A percentile compares a stretch with the other conserved stretches of the same genome.
These are phyloP conservation scores for Wickerhamomyces mucosus DNA, from an alignment of 805 yeast genomes.

Conservation along the genomic window DNA sequence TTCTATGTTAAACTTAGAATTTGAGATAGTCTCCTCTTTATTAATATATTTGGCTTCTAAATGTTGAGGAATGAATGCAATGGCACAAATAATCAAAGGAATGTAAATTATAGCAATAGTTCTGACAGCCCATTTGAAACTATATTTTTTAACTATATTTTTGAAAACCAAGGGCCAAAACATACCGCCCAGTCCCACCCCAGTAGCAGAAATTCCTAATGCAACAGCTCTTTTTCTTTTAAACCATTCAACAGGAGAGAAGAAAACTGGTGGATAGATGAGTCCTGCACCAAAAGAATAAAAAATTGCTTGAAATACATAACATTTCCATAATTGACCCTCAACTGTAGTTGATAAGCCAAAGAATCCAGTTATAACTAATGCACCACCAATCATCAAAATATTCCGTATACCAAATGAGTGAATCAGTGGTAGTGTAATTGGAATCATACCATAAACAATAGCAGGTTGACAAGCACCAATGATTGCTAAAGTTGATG, in stretches of 20 bases:
- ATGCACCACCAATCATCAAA: conserved; percentile 6
- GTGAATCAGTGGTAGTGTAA: conserved; percentile 11
- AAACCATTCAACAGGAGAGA: conserved; percentile 64
- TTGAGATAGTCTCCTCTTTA: conserved; percentile 10
- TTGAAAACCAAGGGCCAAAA: conserved; percentile 21
- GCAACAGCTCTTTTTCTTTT: conserved; percentile 48
- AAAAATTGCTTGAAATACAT: conserved; percentile 17
- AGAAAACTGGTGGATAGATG: conserved; percentile 46
- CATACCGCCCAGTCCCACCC: conserved; percentile 47
- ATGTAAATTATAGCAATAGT: conserved; percentile 15
- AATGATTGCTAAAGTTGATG: conserved; percentile 14
- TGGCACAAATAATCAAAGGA: conserved; percentile 12
- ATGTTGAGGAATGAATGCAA: conserved; percentile 10
- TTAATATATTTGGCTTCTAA: conserved; percentile 7
- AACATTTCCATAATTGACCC: conserved; percentile 18
- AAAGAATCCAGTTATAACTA: conserved; percentile 10
- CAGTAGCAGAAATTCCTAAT: conserved; percentile 36
- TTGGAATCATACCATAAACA: conserved; percentile 10
- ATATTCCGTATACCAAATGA: conserved; percentile 13
- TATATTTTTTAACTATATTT: conserved; percentile 9
- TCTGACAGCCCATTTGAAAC: conserved; percentile 14
- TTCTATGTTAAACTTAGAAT: conserved; percentile 7
- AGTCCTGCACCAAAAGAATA: conserved; percentile 27
- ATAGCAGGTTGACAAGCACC: conserved; percentile 18
- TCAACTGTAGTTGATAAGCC: conserved; percentile 11